These are phyloP conservation scores for Paramecium biaurelia DNA, from an alignment of 73 alveolate species.

Conservation along the genomic window DNA sequence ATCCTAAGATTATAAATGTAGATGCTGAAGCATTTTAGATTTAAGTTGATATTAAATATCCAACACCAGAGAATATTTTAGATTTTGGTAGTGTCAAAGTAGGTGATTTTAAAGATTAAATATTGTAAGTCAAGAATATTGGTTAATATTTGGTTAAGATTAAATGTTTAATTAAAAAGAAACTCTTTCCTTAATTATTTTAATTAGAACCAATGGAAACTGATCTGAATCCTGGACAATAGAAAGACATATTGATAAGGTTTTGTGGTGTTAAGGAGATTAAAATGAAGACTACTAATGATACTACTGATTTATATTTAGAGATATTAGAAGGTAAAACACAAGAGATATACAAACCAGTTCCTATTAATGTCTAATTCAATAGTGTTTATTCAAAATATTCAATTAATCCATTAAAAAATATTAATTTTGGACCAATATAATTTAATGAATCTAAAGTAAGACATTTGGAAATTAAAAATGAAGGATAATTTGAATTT, in stretches of 20 bases:
- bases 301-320: constrained; percentile 91
- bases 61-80: constrained; percentile 75
- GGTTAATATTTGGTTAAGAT: constrained; percentile 95
- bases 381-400: constrained; percentile 96
- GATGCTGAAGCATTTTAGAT: constrained; percentile 98
- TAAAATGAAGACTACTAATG: constrained; percentile 91
- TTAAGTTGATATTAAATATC: constrained; percentile 89
- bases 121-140: constrained; percentile 85
- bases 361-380: constrained; percentile 93
- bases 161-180: constrained; percentile 91
- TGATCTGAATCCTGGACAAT: constrained; percentile 92
- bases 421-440: constrained; percentile 97
- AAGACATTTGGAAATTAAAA: constrained; percentile 92
- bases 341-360: constrained; percentile 83
- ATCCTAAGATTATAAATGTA: constrained; percentile 89
- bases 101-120: constrained; percentile 92
- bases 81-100: constrained; percentile 98
- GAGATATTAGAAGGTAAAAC: constrained; percentile 95
- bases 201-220: constrained; percentile 96
- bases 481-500: constrained; percentile 98
- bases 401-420: constrained; percentile 94
- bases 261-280: constrained; percentile 94
- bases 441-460: constrained; percentile 93
- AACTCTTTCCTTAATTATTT: constrained; percentile 90
- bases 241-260: constrained; percentile 85